Base-by-base conservation (phyloP, 2,329 filamentous ascomycete genomes). In the Colletotrichum trifolii region DNA sequence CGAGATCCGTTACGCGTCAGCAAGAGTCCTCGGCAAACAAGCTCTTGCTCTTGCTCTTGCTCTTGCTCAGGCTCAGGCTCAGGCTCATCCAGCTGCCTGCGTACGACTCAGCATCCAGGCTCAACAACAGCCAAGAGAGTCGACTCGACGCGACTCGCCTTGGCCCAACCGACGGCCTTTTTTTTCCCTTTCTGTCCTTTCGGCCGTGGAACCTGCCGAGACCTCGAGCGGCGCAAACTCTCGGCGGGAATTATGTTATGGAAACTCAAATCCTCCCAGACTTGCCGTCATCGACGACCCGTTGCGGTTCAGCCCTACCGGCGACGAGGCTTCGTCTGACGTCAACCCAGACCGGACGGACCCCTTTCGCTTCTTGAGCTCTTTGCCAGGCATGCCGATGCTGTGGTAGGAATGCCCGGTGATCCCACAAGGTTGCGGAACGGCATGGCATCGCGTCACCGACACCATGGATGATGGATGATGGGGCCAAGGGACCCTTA, bases 181-280 rank as follows among this genome's bases (percentile, higher is more conserved):
- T 42, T 17, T 17, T 3, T 3, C n/a, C n/a, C 17, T 17, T 15
- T 42, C 42, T 35, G 13, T 13, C 34, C 42, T 8, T 11, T n/a
- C 25, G 8, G 10, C 34, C 11, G 63, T 63, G 63, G 58, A 57
- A 54, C 53, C 47, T 10, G 63, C 63, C 63, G 35, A 66, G 63
- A 13, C 58, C 36, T 38, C 39, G 46, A 25, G 58, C 38, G 58
- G 17, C 10, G 63, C 40, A 47, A 59, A 53, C 34, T 49, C 15
- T 4, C 11, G 34, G 42, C 58, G 47, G 58, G 50, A 67, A 64
- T 67, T 64, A 67, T 64, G 64, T 67, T 64, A 64, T 67, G 60
- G 47, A 67, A 67, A 67, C 60, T 52, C 45, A 39, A 49, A 60
- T 36, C 15, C n/a, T 39, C 39, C 36, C 17, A 54, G 12, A 53